phyloP scores from a whole-genome alignment of 148 eudicot genomes.

The Nyssa sinensis region DNA sequence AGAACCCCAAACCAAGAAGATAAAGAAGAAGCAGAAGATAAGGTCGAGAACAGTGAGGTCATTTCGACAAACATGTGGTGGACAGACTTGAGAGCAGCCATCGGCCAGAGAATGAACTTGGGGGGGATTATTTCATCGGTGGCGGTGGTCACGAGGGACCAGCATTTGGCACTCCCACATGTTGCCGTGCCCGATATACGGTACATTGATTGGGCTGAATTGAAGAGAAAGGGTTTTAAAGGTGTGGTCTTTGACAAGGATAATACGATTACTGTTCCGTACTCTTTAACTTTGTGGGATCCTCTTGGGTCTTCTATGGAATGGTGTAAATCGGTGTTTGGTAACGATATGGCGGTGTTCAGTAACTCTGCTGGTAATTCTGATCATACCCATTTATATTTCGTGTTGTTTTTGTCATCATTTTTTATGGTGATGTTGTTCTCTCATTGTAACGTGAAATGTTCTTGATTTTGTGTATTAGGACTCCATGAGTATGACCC shows the following conservation, averaged over 20 bases:
- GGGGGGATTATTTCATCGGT: conserved; percentile 55
- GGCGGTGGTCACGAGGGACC: conserved; percentile 40
- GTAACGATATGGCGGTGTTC: conserved; percentile 72
- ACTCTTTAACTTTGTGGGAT: conserved; percentile 52
- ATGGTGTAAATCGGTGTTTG: conserved; percentile 66
- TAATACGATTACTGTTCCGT: conserved; percentile 78
- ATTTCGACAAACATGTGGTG: conserved; percentile 71
- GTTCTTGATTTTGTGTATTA: conserved; percentile 20
- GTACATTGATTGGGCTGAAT: conserved; percentile 67
- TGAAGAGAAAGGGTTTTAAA: conserved; percentile 61
- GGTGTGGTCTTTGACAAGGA: conserved; percentile 96
- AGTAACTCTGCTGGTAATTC: conserved; percentile 85
- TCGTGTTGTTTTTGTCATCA: neutral
- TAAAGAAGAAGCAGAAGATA: neutral
- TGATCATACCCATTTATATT: neutral
- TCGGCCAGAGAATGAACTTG: conserved; percentile 76
- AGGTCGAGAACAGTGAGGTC: neutral
- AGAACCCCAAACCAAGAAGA: conserved; percentile 6
- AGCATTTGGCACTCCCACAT: conserved; percentile 62
- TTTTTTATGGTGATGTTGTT: conserved; percentile 11
- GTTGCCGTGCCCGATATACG: conserved; percentile 59
- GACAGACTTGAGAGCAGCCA: conserved; percentile 55
- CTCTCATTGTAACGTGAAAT: neutral
- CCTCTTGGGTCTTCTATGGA: conserved; percentile 49
- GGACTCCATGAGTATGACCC: conserved; percentile 74